Conservation (phyloP, 805 yeast species). For the Starmerella sp. region DNA sequence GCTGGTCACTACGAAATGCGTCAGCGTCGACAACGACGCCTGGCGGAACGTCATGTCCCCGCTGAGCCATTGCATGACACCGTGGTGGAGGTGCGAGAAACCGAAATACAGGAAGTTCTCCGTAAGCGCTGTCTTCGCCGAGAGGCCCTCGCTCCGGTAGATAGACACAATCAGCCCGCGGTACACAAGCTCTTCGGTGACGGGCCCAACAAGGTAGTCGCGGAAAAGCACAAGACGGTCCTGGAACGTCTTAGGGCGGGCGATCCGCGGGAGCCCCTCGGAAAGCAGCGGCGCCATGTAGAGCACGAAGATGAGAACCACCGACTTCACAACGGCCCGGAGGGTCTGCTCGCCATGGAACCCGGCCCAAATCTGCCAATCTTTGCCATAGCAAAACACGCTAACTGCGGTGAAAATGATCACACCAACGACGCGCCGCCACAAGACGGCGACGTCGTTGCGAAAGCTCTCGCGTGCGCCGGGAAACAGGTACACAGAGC, state of each 20-base stretch:
- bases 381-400: conserved; percentile 1
- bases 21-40: conserved; percentile 29
- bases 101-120: conserved; percentile 60
- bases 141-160: conserved; percentile 22
- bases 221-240: conserved; percentile 33
- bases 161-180: conserved; percentile 37
- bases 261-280: conserved; percentile 3
- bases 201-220: conserved; percentile 57
- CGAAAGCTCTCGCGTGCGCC: conserved; percentile 12
- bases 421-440: conserved; percentile 16
- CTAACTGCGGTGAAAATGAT: conserved; percentile 1
- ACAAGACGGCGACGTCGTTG: conserved; percentile 7
- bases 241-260: background rate
- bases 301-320: conserved; percentile 2
- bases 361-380: conserved; percentile 7
- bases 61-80: conserved; percentile 35
- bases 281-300: conserved; percentile 9
- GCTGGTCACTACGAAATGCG: conserved; percentile 55
- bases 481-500: conserved; percentile 19
- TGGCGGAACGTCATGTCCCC: conserved; percentile 9
- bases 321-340: background rate
- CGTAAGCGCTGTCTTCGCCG: conserved; percentile 25
- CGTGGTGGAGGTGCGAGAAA: conserved; percentile 71
- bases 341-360: background rate
- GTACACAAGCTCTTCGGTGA: conserved; percentile 67